A percentile compares a stretch with the other conserved stretches of the same genome.
Evolutionary conservation across 2,329 filamentous ascomycete genomes (phyloP).

Genomic region (Leptographium flavum): DNA sequence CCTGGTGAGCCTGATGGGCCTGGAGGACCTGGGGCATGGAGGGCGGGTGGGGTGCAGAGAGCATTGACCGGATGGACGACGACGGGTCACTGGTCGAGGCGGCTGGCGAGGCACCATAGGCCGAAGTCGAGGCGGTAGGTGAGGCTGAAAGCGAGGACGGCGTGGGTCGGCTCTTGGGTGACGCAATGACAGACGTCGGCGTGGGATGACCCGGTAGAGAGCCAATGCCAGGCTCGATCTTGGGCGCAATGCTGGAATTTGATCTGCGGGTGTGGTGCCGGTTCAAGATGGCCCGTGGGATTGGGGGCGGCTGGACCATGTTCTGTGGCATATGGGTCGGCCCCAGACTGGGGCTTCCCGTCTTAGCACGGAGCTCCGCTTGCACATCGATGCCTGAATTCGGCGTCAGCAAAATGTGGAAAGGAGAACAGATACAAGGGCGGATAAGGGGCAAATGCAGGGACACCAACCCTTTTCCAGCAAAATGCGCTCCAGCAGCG

Average conservation of each 20-base stretch:
- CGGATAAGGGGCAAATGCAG: neutral
- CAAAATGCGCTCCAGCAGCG: slow-evolving; percentile 83
- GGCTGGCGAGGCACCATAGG: slow-evolving; percentile 24
- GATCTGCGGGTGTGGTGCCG: slow-evolving; percentile 62
- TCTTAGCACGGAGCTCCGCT: slow-evolving; percentile 85
- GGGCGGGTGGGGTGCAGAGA: slow-evolving; percentile 16
- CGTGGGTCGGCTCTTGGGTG: slow-evolving; percentile 64
- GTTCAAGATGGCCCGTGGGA: slow-evolving; percentile 70
- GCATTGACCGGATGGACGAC: slow-evolving; percentile 23
- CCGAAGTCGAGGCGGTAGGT: slow-evolving; percentile 33
- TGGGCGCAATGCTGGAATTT: slow-evolving; percentile 60
- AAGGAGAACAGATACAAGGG: neutral
- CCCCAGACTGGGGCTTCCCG: slow-evolving; percentile 67
- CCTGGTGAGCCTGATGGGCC: neutral
- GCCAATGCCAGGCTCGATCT: slow-evolving; percentile 42
- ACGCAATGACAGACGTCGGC: slow-evolving; percentile 39
- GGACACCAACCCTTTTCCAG: slow-evolving; percentile 68
- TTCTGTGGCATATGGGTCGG: slow-evolving; percentile 54
- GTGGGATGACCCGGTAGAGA: slow-evolving; percentile 23
- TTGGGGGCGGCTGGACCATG: slow-evolving; percentile 58
- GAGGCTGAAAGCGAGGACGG: slow-evolving; percentile 61
- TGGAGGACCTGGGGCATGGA: slow-evolving; percentile 7
- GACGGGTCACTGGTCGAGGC: slow-evolving; percentile 31
- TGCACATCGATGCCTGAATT: slow-evolving; percentile 82
- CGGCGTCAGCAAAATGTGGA: neutral